Base-by-base conservation (phyloP, 2,329 filamentous ascomycete genomes). In the Plenodomus biglobosus region DNA sequence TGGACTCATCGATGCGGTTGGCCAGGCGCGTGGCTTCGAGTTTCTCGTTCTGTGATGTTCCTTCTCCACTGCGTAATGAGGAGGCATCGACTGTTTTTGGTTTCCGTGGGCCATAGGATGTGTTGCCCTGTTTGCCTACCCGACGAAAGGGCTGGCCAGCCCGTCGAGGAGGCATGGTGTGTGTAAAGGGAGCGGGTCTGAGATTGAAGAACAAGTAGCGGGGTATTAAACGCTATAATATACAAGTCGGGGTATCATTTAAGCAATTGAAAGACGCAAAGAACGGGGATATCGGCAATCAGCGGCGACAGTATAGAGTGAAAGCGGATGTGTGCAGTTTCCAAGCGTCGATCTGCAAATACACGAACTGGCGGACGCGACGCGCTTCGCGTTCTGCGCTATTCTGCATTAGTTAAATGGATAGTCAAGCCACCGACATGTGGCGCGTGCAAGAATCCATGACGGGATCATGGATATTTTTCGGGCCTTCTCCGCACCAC, bases 21-120 rank as follows among this genome's bases (percentile, higher is more conserved):
- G 90, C 90, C 42, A 96, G 82, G 46, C 85, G 85, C 39, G 85
- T 87, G 32, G 90, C 86, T 75, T 99, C 92, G 75, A 90, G 85
- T 73, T 90, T 95, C 74, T 99, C 94, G 78, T 96, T 90, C 64
- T 90, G 85, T 7, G 92, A 95, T 1, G 91, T 97, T 43, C 83
- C 86, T 77, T 99, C 95, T 45, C 84, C 85, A 46, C 87, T 84
- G 37, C 87, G 80, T 40, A 88, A 76, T 20, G 85, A 84, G 7
- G 87, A 86, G 27, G 89, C 85, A 48, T 92, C 85, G 58, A 97
- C 88, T 3, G 90, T 95, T 66, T 88, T 89, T 20, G 85, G 79
- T 63, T 81, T 82, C 45, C 78, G 78, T 41, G 80, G 78, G 55
- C 81, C 77, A 64, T 74, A 70, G 40, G 71, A 69, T 38, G 73